Percentiles rank a stretch among this genome's conserved stretches.
These are phyloP conservation scores for Candida albicans DNA, from an alignment of 1,139 yeast species.

Conservation along the genomic window DNA sequence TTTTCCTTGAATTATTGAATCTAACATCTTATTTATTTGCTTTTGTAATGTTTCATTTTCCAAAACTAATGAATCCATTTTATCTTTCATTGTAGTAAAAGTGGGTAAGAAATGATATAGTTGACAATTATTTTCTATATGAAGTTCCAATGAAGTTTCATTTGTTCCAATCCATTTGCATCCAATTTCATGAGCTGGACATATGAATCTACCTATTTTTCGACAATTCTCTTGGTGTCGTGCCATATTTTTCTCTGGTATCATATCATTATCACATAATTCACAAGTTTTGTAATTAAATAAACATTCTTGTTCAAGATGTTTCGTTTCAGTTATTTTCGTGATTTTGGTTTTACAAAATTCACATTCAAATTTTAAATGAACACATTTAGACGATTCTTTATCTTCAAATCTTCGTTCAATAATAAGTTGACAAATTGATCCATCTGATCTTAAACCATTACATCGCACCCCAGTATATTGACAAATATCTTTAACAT, in stretches of 20 bases:
- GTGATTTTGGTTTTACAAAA: conserved; percentile 40
- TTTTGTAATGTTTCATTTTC: conserved; percentile 36
- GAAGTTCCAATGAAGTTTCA: conserved; percentile 42
- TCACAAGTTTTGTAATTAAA: conserved; percentile 42
- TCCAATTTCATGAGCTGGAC: conserved; percentile 45
- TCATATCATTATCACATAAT: conserved; percentile 42
- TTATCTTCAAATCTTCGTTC: conserved; percentile 15
- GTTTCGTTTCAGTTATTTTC: conserved; percentile 30
- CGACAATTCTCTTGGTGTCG: conserved; percentile 39
- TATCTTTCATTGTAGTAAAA: conserved; percentile 21
- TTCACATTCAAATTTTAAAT: conserved; percentile 35
- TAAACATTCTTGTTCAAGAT: conserved; percentile 41
- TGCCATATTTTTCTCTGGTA: conserved; percentile 32
- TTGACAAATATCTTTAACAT: conserved; percentile 50
- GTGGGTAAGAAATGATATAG: conserved; percentile 34
- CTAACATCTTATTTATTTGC: conserved; percentile 48
- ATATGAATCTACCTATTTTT: conserved; percentile 31
- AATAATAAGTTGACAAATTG: conserved; percentile 11
- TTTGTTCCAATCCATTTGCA: conserved; percentile 43
- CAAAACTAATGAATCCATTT: conserved; percentile 19
- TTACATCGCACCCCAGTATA: conserved; percentile 51
- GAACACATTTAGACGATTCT: conserved; percentile 29
- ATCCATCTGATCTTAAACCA: conserved; percentile 21
- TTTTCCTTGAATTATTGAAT: conserved; percentile 51
- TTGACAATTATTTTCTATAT: conserved; percentile 35